A percentile compares a stretch with the other conserved stretches of the same genome.
Evolutionary conservation across 768 basidiomycete genomes (phyloP).

Genomic region (Suillus americanus): DNA sequence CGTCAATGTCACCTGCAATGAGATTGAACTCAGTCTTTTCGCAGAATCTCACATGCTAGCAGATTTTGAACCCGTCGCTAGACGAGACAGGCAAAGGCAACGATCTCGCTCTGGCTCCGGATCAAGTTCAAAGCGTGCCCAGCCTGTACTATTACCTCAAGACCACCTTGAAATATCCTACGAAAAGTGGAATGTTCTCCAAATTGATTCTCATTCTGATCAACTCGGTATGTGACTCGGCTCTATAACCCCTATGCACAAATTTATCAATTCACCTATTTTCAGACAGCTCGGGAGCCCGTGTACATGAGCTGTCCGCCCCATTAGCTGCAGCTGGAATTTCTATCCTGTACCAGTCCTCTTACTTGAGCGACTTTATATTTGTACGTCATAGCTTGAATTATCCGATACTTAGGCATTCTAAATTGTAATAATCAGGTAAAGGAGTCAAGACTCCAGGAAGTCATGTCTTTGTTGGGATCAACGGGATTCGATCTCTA

Average conservation of each 20-base stretch:
- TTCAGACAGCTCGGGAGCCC: slow-evolving; percentile 65
- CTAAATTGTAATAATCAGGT: slow-evolving; percentile 42
- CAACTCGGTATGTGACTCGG: slow-evolving; percentile 49
- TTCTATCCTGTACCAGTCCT: slow-evolving; percentile 80
- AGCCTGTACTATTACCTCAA: slow-evolving; percentile 21
- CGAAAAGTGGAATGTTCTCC: slow-evolving; percentile 77
- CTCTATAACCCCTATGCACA: slow-evolving; percentile 4
- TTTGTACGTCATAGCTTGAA: slow-evolving; percentile 49
- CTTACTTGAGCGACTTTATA: slow-evolving; percentile 82
- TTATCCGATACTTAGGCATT: background rate
- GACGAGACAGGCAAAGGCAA: slow-evolving; percentile 51
- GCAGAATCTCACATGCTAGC: slow-evolving; percentile 55
- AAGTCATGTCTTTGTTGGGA: slow-evolving; percentile 59
- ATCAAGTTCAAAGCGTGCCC: slow-evolving; percentile 24
- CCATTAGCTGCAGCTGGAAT: slow-evolving; percentile 76
- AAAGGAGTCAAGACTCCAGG: slow-evolving; percentile 61
- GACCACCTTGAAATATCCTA: slow-evolving; percentile 68
- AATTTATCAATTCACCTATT: slow-evolving; percentile 10
- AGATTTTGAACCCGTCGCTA: slow-evolving; percentile 62
- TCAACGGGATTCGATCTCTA: slow-evolving; percentile 68
- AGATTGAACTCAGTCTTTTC: slow-evolving; percentile 76
- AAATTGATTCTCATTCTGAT: slow-evolving; percentile 79
- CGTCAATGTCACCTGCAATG: slow-evolving; percentile 75
- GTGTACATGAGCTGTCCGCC: slow-evolving; percentile 74
- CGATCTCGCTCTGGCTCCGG: slow-evolving; percentile 42